Evolutionary conservation across 192 early-diverging fungal species (phyloP).

Genomic region (Entomortierella beljakovae): DNA sequence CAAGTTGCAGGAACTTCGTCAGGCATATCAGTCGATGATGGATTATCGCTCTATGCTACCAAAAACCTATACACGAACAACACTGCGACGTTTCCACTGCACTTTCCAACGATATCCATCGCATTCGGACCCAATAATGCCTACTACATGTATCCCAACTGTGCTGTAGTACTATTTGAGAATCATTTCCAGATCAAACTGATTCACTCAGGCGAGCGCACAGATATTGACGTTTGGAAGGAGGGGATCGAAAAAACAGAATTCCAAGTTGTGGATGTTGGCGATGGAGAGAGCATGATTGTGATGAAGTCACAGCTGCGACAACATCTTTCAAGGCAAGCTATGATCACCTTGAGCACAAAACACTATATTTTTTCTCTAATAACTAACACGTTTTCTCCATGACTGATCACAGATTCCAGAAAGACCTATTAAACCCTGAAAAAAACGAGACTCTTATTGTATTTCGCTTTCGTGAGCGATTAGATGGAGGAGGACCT

Average conservation of each 20-base stretch:
- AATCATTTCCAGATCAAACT: constrained; percentile 57
- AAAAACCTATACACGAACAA: constrained; percentile 50
- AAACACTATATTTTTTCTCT: background rate
- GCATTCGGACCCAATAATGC: constrained; percentile 56
- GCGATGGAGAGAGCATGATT: constrained; percentile 49
- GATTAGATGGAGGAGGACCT: constrained; percentile 44
- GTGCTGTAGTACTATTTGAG: constrained; percentile 51
- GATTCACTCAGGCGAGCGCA: constrained; percentile 43
- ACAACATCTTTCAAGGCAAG: constrained; percentile 51
- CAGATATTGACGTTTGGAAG: constrained; percentile 58
- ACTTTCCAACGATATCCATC: constrained; percentile 56
- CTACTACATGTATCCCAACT: constrained; percentile 54
- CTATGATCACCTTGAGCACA: background rate
- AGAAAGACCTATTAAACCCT: constrained; percentile 56
- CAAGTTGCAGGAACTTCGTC: constrained; percentile 5
- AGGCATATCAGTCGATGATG: constrained; percentile 9
- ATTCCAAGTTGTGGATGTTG: constrained; percentile 45
- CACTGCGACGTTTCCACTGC: constrained; percentile 46
- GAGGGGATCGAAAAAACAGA: constrained; percentile 51
- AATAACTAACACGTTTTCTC: background rate
- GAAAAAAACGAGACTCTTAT: constrained; percentile 51
- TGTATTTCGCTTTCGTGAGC: constrained; percentile 47
- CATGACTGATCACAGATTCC: constrained; percentile 25
- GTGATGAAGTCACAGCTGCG: constrained; percentile 33
- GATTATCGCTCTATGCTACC: constrained; percentile 33